Conservation (phyloP, 352 stramenopile genomes). For the Aphanomyces astaci region DNA sequence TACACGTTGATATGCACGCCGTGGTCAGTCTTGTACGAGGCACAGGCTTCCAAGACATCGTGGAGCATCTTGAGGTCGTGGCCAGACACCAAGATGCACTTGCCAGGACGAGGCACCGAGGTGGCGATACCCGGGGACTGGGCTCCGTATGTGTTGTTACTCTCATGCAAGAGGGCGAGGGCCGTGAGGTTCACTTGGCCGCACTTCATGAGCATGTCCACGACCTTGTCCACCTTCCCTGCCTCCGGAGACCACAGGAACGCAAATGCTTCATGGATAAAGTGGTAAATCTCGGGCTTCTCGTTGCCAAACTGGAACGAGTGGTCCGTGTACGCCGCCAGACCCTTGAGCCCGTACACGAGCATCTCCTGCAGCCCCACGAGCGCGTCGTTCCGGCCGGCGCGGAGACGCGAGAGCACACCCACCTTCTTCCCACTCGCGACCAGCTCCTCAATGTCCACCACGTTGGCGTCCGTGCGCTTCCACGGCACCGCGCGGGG, state of each 20-base stretch:
- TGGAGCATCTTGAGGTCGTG: conserved; percentile 41
- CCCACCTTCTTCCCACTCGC: conserved; percentile 12
- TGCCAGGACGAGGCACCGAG: conserved; percentile 40
- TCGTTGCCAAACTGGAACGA: conserved; percentile 29
- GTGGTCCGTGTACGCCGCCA: conserved; percentile 52
- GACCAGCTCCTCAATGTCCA: conserved; percentile 24
- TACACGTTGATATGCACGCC: conserved; percentile 64
- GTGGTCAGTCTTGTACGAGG: conserved; percentile 49
- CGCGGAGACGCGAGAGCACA: conserved; percentile 16
- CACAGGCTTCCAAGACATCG: conserved; percentile 34
- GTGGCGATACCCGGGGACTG: conserved; percentile 40
- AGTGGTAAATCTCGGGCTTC: conserved; percentile 34
- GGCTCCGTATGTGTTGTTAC: conserved; percentile 31
- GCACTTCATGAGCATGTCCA: conserved; percentile 38
- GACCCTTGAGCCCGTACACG: conserved; percentile 56
- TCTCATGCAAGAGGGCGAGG: conserved; percentile 44
- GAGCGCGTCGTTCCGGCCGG: conserved; percentile 25
- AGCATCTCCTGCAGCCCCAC: conserved; percentile 39
- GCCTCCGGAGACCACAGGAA: conserved; percentile 33
- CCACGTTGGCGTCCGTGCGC: background rate
- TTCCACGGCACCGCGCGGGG: background rate
- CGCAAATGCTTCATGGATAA: conserved; percentile 41
- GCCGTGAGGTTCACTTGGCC: conserved; percentile 47
- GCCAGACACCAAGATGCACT: conserved; percentile 58
- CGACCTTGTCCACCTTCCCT: conserved; percentile 36